phyloP scores from a whole-genome alignment of 345 rosid species.

The Salix purpurea region DNA sequence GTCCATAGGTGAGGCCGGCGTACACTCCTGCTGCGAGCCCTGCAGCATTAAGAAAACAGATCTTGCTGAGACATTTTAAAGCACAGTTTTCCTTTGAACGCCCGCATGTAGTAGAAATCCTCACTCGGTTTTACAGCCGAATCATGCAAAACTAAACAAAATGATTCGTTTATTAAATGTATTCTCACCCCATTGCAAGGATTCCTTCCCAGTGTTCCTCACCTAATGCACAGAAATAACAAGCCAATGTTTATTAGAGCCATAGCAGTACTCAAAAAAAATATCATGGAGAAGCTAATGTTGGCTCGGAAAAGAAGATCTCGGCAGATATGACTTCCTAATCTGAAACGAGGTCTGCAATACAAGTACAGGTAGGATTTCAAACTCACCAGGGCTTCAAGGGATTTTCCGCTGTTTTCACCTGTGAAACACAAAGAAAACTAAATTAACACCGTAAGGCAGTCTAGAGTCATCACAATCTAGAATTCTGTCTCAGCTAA shows the following conservation, averaged over 20 bases:
- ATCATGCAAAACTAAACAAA: too few species aligned
- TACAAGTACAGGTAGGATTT: background rate
- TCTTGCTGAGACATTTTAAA: background rate
- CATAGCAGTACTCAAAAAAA: background rate
- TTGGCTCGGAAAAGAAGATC: background rate
- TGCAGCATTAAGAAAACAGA: slow-evolving; percentile 13
- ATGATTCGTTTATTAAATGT: background rate
- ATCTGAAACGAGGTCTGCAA: background rate
- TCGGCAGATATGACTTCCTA: too few species aligned
- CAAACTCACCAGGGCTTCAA: slow-evolving; percentile 75
- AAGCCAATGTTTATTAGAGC: background rate
- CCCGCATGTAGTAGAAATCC: background rate
- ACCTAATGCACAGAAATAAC: slow-evolving; percentile 42
- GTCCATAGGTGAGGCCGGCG: slow-evolving; percentile 83
- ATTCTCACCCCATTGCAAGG: slow-evolving; percentile 83
- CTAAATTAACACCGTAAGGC: background rate
- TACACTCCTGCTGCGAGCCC: slow-evolving; percentile 88
- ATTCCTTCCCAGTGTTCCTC: slow-evolving; percentile 82
- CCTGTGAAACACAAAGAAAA: slow-evolving; percentile 40
- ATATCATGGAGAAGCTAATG: background rate
- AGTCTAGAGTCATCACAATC: background rate
- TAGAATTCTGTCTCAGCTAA: background rate
- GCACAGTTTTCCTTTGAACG: background rate
- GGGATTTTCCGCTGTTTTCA: slow-evolving; percentile 62
- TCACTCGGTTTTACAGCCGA: background rate